Conservation (phyloP, 495 filamentous ascomycete species). For the Aspergillus cristatus region DNA sequence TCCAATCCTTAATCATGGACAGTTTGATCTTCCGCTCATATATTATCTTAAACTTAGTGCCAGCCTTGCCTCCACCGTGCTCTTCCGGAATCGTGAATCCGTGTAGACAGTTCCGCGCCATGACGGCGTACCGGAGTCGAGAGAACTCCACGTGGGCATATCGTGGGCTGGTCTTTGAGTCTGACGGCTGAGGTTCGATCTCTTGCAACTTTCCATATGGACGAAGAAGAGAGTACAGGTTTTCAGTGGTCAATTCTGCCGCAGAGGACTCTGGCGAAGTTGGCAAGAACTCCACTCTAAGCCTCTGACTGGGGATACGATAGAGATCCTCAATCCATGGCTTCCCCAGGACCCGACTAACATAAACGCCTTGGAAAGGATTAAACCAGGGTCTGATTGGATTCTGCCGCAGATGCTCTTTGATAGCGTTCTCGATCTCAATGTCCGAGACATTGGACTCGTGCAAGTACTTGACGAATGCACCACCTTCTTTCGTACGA, state of each 20-base stretch:
- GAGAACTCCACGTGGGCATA: slow-evolving; percentile 73
- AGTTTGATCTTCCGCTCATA: slow-evolving; percentile 70
- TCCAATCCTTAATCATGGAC: slow-evolving; percentile 78
- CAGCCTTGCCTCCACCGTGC: slow-evolving; percentile 60
- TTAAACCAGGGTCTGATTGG: slow-evolving; percentile 83
- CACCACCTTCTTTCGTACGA: slow-evolving; percentile 82
- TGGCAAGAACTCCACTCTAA: slow-evolving; percentile 80
- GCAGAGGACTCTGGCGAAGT: slow-evolving; percentile 52
- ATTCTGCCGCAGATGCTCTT: slow-evolving; percentile 51
- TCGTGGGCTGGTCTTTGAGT: slow-evolving; percentile 73
- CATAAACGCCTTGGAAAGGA: slow-evolving; percentile 62
- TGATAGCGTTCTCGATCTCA: slow-evolving; percentile 50
- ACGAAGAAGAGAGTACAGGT: slow-evolving; percentile 78
- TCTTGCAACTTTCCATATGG: slow-evolving; percentile 81
- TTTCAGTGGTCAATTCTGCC: slow-evolving; percentile 76
- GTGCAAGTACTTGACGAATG: slow-evolving; percentile 80
- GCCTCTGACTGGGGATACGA: slow-evolving; percentile 61
- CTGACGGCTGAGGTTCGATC: slow-evolving; percentile 66
- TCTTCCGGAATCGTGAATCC: slow-evolving; percentile 60
- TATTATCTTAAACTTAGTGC: slow-evolving; percentile 65
- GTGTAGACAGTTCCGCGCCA: slow-evolving; percentile 90
- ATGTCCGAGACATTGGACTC: slow-evolving; percentile 37
- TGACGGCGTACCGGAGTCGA: slow-evolving; percentile 60
- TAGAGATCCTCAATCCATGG: slow-evolving; percentile 94
- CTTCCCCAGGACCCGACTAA: slow-evolving; percentile 64